These are phyloP conservation scores for Elsinoe perseae DNA, from an alignment of 2,329 filamentous ascomycete genomes.

Conservation along the genomic window DNA sequence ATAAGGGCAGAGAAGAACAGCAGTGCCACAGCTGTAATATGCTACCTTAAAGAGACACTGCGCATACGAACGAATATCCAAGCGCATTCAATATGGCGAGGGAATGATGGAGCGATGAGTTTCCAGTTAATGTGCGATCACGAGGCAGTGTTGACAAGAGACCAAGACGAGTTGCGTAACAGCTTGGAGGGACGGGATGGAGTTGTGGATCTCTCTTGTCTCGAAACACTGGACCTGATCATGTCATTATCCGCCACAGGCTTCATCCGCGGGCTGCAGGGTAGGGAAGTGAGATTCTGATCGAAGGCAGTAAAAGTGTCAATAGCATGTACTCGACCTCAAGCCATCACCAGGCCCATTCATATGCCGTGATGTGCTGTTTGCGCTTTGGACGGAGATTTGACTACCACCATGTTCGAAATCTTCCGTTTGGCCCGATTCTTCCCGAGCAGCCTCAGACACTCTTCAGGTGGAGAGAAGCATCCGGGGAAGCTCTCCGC, in stretches of 20 bases:
- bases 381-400: constrained; percentile 1
- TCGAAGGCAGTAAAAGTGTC: too few relatives aligned
- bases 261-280: background rate
- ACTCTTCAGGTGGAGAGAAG: background rate
- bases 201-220: background rate
- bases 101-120: background rate
- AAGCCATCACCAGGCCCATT: background rate
- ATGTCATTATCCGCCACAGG: background rate
- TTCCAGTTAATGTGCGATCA: background rate
- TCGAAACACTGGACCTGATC: background rate
- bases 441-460: background rate
- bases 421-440: constrained; percentile 8
- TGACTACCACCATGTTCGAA: background rate
- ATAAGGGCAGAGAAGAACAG: constrained; percentile 5
- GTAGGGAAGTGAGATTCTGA: background rate
- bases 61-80: background rate
- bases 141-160: background rate
- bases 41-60: background rate
- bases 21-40: background rate
- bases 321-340: background rate
- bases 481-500: constrained; percentile 8
- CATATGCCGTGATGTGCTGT: background rate
- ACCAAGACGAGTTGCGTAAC: constrained; percentile 1
- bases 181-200: background rate
- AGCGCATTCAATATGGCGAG: background rate